Conservation (phyloP, 83 land plant species). For the Diphasiastrum complanatum region DNA sequence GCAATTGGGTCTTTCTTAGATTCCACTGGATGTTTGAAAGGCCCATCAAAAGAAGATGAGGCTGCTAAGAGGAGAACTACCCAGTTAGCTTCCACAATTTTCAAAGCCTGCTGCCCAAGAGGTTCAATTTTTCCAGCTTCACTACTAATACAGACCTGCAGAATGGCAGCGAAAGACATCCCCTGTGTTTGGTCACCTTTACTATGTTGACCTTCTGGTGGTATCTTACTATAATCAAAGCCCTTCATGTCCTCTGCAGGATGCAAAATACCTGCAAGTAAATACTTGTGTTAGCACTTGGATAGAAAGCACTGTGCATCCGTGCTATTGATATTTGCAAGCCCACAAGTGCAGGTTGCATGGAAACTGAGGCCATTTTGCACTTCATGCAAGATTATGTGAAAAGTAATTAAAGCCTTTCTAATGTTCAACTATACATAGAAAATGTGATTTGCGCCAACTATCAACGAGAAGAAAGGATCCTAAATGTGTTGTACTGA, state of each 20-base stretch:
- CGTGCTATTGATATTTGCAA: no score
- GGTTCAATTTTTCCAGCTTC: conserved; percentile 29
- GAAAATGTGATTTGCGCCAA: no score
- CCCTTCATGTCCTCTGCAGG: background rate
- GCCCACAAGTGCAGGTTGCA: no score
- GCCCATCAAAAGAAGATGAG: conserved; percentile 74
- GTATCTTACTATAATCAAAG: conserved; percentile 12
- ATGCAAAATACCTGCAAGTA: no score
- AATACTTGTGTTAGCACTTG: no score
- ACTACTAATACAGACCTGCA: conserved; percentile 48
- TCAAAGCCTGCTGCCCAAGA: conserved; percentile 46
- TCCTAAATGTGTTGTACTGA: no score
- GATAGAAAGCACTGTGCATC: no score
- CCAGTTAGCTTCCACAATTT: conserved; percentile 63
- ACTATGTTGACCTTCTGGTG: conserved; percentile 22
- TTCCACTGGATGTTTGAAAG: conserved; percentile 58
- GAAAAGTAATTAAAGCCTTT: no score
- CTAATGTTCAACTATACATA: no score
- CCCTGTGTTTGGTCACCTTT: conserved; percentile 43
- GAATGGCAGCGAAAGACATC: conserved; percentile 58
- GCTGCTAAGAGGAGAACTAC: conserved; percentile 66
- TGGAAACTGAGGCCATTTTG: no score
- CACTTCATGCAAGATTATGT: no score
- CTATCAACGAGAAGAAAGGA: no score
- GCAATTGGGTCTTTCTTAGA: conserved; percentile 54